Conservation (phyloP, 441 rosid species). For the Viola pubescens region DNA sequence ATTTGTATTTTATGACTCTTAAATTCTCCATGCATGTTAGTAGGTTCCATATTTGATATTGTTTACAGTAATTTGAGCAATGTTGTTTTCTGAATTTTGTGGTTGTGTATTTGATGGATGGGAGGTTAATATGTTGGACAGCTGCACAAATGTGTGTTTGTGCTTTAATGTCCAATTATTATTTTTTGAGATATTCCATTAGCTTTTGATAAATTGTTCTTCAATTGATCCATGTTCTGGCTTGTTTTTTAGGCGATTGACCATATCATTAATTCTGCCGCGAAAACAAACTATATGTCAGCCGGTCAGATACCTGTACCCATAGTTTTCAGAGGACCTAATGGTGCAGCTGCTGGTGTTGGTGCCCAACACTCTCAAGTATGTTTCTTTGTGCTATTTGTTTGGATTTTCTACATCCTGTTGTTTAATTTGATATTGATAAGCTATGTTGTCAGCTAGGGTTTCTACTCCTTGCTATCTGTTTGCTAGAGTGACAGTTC, state of each 20-base stretch:
- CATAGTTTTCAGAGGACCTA: slow-evolving; percentile 90
- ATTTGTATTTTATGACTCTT: no score
- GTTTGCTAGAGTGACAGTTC: neutral
- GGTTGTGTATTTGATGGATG: neutral
- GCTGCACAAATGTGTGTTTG: neutral
- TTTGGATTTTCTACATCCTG: no score
- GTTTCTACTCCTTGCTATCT: neutral
- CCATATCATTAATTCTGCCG: slow-evolving; percentile 90
- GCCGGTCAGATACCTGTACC: slow-evolving; percentile 78
- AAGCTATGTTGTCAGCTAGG: neutral
- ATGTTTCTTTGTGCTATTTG: slow-evolving; percentile 15
- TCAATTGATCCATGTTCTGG: slow-evolving; percentile 1
- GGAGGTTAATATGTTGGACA: neutral
- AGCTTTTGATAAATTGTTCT: neutral
- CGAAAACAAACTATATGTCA: slow-evolving; percentile 88
- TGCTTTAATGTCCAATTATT: no score
- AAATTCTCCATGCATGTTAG: neutral
- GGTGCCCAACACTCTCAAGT: slow-evolving; percentile 87
- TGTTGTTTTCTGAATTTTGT: neutral
- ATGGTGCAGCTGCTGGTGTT: slow-evolving; percentile 98
- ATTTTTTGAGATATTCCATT: neutral
- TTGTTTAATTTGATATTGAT: no score
- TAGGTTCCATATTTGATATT: neutral
- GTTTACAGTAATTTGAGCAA: neutral
- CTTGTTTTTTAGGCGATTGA: slow-evolving; percentile 66